Conservation (phyloP, 164 flowering plant species). For the Vitis cinerea region DNA sequence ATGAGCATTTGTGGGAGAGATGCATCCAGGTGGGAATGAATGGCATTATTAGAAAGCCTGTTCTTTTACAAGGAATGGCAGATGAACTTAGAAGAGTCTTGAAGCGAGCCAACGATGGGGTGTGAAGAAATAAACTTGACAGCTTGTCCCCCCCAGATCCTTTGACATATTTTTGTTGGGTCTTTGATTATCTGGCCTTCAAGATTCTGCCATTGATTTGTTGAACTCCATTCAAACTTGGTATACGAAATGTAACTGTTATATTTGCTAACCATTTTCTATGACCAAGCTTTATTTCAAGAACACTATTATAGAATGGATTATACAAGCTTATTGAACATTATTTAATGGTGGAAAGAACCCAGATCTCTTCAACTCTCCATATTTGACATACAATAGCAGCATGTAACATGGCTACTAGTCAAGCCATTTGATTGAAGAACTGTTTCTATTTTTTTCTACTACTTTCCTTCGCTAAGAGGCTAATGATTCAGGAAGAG, state of each 20-base stretch:
- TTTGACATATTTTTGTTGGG: too few species aligned
- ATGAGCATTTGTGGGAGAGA: constrained; percentile 29
- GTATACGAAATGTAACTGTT: background rate
- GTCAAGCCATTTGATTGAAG: too few species aligned
- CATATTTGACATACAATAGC: too few species aligned
- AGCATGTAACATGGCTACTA: too few species aligned
- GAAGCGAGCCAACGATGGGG: constrained; percentile 25
- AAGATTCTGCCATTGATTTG: background rate
- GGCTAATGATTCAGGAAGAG: too few species aligned
- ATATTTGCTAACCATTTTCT: background rate
- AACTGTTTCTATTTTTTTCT: too few species aligned
- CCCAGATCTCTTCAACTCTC: too few species aligned
- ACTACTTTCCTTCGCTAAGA: too few species aligned
- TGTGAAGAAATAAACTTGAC: constrained; percentile 8
- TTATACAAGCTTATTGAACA: background rate
- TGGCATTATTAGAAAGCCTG: constrained; percentile 47
- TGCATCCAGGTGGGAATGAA: constrained; percentile 48
- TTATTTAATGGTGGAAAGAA: background rate
- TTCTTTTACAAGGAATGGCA: constrained; percentile 44
- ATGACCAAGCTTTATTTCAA: background rate
- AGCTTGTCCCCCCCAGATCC: background rate
- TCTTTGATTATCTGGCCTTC: background rate
- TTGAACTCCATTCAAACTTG: background rate
- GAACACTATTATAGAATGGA: background rate
- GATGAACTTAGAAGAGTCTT: constrained; percentile 43